These are phyloP conservation scores for Conticribra guillardii DNA, from an alignment of 108 stramenopile genomes.

Conservation along the genomic window DNA sequence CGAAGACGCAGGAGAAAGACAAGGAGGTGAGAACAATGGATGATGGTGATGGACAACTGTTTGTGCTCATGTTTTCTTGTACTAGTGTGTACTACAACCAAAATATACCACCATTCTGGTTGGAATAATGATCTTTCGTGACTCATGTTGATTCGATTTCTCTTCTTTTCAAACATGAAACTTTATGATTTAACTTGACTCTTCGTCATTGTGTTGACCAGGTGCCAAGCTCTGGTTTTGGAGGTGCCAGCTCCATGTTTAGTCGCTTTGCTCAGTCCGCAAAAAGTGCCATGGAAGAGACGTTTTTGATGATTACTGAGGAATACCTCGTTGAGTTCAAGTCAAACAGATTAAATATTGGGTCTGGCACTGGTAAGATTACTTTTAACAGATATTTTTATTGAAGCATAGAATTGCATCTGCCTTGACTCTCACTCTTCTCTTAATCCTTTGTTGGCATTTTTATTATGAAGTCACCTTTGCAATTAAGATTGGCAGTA, in stretches of 20 bases:
- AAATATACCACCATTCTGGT: no score
- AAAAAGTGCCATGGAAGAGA: constrained; percentile 84
- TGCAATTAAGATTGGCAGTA: constrained; percentile 73
- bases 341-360: constrained; percentile 76
- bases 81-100: no score
- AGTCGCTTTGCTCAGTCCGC: constrained; percentile 80
- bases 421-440: constrained; percentile 10
- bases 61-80: no score
- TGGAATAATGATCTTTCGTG: no score
- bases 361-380: constrained; percentile 62
- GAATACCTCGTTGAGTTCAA: constrained; percentile 83
- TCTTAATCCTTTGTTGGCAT: background rate
- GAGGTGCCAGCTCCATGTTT: constrained; percentile 69
- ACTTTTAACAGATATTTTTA: background rate
- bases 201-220: background rate
- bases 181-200: background rate
- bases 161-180: background rate
- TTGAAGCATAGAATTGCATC: background rate
- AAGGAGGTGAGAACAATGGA: constrained; percentile 34
- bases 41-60: background rate
- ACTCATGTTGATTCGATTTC: background rate
- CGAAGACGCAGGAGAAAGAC: constrained; percentile 34
- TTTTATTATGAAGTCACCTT: constrained; percentile 55
- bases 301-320: constrained; percentile 89
- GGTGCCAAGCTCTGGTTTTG: constrained; percentile 6